Evolutionary conservation across 78 protist genomes (phyloP), one percentile per base, ranked within the genome.

Genomic region (Cavenderia fasciculata): DNA sequence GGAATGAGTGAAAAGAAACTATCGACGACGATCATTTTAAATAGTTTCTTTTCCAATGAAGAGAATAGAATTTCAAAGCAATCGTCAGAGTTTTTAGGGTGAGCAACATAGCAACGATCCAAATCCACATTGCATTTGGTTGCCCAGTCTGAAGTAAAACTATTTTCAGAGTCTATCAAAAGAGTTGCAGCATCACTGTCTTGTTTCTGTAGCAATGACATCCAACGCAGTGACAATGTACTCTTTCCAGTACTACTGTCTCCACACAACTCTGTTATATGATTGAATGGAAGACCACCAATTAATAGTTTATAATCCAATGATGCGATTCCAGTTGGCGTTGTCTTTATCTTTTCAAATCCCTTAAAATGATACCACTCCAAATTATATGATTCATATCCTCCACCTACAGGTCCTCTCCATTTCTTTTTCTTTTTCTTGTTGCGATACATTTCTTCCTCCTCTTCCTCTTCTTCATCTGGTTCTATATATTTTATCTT

Each of bases 101-200:
- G 90, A 29, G 47, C 33, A 18, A 82, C 54, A 18, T 61, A 34
- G 29, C 57, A 65, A 27, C 68, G 31, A 1, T 1, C 6, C 36
- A 63, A 29, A 57, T 69, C 65, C 1, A 82, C 43, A 16, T 70
- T 70, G 23, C 40, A 23, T n/a, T 25, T 52, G 40, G 7, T 7
- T n/a, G 90, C 76, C 90, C 90, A 82, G 16, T 68, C 71, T 10
- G 65, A 29, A 43, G 27, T 57, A 61, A 82, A 82, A 31, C 73
- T 56, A 69, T 82, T 82, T 43, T 82, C 90, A 29, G 77, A 68
- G 44, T 82, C 90, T 4, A 82, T 82, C 38, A 51, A 82, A 10
- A 82, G n/a, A 11, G 10, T 27, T 34, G 72, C n/a, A 5, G 72
- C 43, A 14, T 16, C 11, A 19, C 34, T 43, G n/a, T 33, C 23